Conservation (phyloP, 2,329 filamentous ascomycete species). For the Fusarium sp. region DNA sequence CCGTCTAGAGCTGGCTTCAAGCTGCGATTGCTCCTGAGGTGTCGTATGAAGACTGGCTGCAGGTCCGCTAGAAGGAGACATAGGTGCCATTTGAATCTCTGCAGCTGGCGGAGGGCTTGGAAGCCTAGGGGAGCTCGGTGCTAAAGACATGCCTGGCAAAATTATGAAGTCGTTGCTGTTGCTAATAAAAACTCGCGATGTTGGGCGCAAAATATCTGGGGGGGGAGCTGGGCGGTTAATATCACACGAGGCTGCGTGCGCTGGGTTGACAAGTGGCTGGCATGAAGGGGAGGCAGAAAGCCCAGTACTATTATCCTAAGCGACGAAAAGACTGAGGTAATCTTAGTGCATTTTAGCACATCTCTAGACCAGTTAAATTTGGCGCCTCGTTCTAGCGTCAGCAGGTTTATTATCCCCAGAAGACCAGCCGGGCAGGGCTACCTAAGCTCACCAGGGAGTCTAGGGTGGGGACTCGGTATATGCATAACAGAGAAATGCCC, state of each 20-base stretch:
- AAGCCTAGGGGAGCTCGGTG: conserved; percentile 86
- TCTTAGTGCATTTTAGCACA: neutral
- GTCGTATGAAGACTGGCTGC: conserved; percentile 65
- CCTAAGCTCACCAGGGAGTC: conserved; percentile 1
- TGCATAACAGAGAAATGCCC: conserved; percentile 28
- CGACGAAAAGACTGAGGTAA: neutral
- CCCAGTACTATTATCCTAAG: neutral
- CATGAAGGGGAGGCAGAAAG: neutral
- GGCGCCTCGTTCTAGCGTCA: neutral
- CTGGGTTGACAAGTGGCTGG: conserved; percentile 26
- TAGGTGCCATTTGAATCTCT: conserved; percentile 88
- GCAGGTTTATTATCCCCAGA: neutral
- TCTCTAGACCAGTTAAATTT: neutral
- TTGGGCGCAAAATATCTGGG: conserved; percentile 22
- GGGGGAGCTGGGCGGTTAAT: conserved; percentile 24
- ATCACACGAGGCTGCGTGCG: conserved; percentile 28
- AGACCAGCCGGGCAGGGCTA: conserved; percentile 15
- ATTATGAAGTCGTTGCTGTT: conserved; percentile 13
- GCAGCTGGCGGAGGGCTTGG: conserved; percentile 94
- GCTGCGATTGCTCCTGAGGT: conserved; percentile 69
- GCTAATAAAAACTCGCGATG: conserved; percentile 10
- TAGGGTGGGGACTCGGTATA: conserved; percentile 24
- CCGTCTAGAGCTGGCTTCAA: conserved; percentile 79
- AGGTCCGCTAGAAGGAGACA: conserved; percentile 73
- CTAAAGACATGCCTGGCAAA: conserved; percentile 59